These are phyloP conservation scores for Diddensiella santjacobensis DNA, from an alignment of 805 yeast species.

Conservation along the genomic window DNA sequence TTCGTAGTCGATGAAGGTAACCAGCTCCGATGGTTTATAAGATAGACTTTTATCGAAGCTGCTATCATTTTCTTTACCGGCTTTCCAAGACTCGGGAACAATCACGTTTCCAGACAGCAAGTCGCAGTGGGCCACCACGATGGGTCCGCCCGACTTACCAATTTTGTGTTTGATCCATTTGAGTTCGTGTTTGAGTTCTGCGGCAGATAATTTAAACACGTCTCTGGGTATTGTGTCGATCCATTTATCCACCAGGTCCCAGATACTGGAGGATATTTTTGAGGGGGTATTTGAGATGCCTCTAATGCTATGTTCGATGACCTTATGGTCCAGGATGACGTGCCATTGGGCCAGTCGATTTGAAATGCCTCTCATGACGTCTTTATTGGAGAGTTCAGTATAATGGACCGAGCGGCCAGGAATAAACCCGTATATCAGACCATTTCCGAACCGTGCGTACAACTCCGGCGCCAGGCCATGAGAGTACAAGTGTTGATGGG, in stretches of 20 bases:
- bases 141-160: slow-evolving; percentile 26
- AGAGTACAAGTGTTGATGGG: slow-evolving; percentile 59
- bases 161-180: slow-evolving; percentile 49
- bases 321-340: slow-evolving; percentile 41
- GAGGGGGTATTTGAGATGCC: slow-evolving; percentile 21
- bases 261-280: slow-evolving; percentile 40
- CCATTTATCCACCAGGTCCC: slow-evolving; percentile 64
- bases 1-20: slow-evolving; percentile 82
- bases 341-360: slow-evolving; percentile 72
- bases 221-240: slow-evolving; percentile 54
- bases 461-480: slow-evolving; percentile 64
- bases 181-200: slow-evolving; percentile 48
- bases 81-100: slow-evolving; percentile 42
- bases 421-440: slow-evolving; percentile 65
- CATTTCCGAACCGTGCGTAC: slow-evolving; percentile 65
- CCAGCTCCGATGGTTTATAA: slow-evolving; percentile 18
- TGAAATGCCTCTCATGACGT: slow-evolving; percentile 56
- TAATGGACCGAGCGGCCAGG: slow-evolving; percentile 60
- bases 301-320: slow-evolving; percentile 38
- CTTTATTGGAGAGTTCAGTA: slow-evolving; percentile 46
- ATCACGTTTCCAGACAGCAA: slow-evolving; percentile 70
- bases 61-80: neutral
- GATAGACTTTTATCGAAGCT: slow-evolving; percentile 14
- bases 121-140: slow-evolving; percentile 68
- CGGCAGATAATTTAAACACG: slow-evolving; percentile 35